Base-by-base conservation (phyloP, 345 rosid species). In the Dimocarpus longan region DNA sequence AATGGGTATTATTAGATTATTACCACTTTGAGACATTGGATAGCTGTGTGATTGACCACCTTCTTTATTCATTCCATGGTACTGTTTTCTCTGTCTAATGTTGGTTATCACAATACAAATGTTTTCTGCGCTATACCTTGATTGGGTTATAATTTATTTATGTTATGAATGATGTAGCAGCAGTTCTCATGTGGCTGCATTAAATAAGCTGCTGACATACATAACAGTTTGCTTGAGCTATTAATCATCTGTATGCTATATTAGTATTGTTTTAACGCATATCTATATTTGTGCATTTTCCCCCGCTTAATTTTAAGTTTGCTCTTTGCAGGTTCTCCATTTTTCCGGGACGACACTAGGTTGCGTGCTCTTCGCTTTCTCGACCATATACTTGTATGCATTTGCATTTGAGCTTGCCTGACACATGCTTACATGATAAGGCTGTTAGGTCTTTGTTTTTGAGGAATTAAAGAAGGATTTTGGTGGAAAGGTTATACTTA, bases 311-410 rank as follows among this genome's bases (percentile, higher is more conserved):
- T 69, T 59, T 77, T 60, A 59, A 81, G 26, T 71, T 68, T 15
- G 71, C 56, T 10, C 59, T 76, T 72, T 85, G 81, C 89, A 96
- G 99, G 97, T 70, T 96, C 99, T 66, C 81, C 80, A 22, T 96
- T 96, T 89, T 94, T 96, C 75, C 86, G 97, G 80, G 90, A 91
- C 65, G 99, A 95, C 80, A 90, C 99, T 82, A 89, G 97, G 88
- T 83, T 96, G 93, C 97, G 98, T 70, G 99, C 98, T 78, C 97
- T 96, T 80, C 99, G 98, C 67, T 96, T 96, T 89, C 99, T 96
- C 78, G 99, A 96, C 84, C 98, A 96, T 83, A 82, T 96, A 93
- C 94, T 96, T 88, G 99, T 96, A 96, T 73, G 97, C 80, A 26
- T 79, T 79, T 81, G 62, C 69, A 24, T 76, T 82, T 82, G 46